A percentile compares a stretch with the other conserved stretches of the same genome.
Evolutionary conservation across 805 yeast genomes (phyloP).

Genomic region (Starmerella apicola): DNA sequence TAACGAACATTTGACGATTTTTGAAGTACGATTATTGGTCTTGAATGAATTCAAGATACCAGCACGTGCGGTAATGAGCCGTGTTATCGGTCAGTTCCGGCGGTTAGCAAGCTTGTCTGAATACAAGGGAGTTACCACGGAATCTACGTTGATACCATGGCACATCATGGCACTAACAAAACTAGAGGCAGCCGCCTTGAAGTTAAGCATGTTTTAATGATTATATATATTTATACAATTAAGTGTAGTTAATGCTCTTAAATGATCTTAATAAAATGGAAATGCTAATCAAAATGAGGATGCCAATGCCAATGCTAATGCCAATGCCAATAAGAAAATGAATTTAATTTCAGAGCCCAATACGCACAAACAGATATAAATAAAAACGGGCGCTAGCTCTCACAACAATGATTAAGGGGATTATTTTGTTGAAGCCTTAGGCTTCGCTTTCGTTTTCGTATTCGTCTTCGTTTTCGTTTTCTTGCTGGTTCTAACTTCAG

Average conservation of each 20-base stretch:
- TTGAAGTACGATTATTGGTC: conserved; percentile 13
- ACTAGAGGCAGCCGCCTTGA: conserved; percentile 13
- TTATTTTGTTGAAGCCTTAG: too few relatives aligned
- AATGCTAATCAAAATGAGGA: too few relatives aligned
- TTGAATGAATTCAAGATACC: conserved; percentile 5
- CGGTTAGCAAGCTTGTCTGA: conserved; percentile 28
- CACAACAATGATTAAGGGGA: too few relatives aligned
- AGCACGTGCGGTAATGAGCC: conserved; percentile 22
- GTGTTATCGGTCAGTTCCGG: conserved; percentile 28
- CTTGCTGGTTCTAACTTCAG: too few relatives aligned
- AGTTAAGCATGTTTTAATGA: conserved; percentile 9
- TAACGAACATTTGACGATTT: conserved; percentile 3
- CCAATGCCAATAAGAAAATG: too few relatives aligned
- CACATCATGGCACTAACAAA: conserved; percentile 24
- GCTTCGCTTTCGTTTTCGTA: too few relatives aligned
- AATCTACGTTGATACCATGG: conserved; percentile 29
- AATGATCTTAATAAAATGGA: too few relatives aligned
- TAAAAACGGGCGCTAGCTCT: too few relatives aligned
- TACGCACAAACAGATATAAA: too few relatives aligned
- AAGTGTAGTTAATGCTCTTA: background rate
- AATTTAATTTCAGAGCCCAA: too few relatives aligned
- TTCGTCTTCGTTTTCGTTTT: too few relatives aligned
- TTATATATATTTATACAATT: background rate
- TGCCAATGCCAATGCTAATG: too few relatives aligned
- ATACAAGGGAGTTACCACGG: conserved; percentile 26